Evolutionary conservation across 257 asterid genomes (phyloP), one percentile per base, ranked within the genome.

Genomic region (Scutellaria baicalensis): DNA sequence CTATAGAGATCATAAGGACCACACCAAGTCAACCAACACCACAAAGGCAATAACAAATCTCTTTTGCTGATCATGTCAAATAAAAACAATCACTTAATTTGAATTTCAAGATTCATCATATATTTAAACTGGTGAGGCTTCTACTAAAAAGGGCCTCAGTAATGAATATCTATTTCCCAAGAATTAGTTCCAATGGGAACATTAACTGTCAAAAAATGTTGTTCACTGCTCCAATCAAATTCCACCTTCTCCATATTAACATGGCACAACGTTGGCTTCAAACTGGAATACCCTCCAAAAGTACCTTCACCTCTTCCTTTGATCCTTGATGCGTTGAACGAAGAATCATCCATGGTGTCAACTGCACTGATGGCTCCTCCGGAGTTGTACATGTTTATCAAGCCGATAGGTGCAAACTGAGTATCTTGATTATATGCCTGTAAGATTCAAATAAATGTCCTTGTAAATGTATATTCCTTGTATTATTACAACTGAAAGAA

Each of bases 361-460:
- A 82, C 48, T 12, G 75, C 76, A 48, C 75, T 63, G 33, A 78
- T 9, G 18, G 90, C 88, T 3, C 93, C 93, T 66, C 88, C 90
- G 1, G 82, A 78, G 64, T 86, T 86, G 82, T 82, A 86, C 93
- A 82, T 86, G 59, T 84, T 80, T 42, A 80, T 71, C 75, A 84
- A 70, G n/a, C 88, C 90, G 33, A 86, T 45, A 0, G 86, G 83
- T 6, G 90, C 90, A 56, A 86, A 86, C 31, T 76, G 64, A 10
- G 74, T 27, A 47, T 63, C 69, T 35, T 64, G 64, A 70, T 60
- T 71, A 57, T 84, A 84, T 39, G 68, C 67, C 89, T 86, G 81
- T 5, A 54, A 49, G 33, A 71, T 63, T 36, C 13, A 47, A 61
- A 48, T 12, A 78, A 17, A 6, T 12, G 75, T 27, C 2, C 16